Evolutionary conservation across 257 asterid species (phyloP).

Genomic region (Scutellaria galericulata): DNA sequence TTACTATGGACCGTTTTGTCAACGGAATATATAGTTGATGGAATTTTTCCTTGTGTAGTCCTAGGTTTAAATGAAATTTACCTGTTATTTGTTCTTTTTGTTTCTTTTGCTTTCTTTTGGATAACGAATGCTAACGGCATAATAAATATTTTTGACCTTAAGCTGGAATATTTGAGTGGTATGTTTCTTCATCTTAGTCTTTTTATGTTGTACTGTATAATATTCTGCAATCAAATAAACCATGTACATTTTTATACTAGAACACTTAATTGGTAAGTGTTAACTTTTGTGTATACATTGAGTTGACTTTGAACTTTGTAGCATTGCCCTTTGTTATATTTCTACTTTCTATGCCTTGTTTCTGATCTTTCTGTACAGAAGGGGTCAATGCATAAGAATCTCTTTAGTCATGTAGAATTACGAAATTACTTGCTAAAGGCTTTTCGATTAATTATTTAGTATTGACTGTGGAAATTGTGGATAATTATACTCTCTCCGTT

Average conservation of each 20-base stretch:
- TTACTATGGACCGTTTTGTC: background rate
- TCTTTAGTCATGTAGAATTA: background rate
- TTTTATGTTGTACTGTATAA: background rate
- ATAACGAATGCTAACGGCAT: background rate
- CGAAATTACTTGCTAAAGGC: background rate
- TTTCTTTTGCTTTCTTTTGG: background rate
- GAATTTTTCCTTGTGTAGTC: background rate
- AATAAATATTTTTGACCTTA: background rate
- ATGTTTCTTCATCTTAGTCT: background rate
- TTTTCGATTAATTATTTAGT: no score
- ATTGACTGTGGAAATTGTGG: no score
- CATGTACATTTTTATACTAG: background rate
- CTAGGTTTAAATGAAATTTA: conserved; percentile 2
- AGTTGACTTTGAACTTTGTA: background rate
- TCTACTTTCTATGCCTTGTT: background rate
- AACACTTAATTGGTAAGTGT: background rate
- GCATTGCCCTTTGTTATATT: background rate
- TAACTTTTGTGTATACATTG: background rate
- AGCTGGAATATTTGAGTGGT: background rate
- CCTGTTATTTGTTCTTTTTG: background rate
- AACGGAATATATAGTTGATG: background rate
- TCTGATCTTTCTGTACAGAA: background rate
- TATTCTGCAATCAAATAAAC: background rate
- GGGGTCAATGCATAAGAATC: background rate
- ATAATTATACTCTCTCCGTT: no score